Evolutionary conservation across 768 basidiomycete species (phyloP), one percentile per base, ranked within the genome.

Genomic region (Ephemerocybe angulata): DNA sequence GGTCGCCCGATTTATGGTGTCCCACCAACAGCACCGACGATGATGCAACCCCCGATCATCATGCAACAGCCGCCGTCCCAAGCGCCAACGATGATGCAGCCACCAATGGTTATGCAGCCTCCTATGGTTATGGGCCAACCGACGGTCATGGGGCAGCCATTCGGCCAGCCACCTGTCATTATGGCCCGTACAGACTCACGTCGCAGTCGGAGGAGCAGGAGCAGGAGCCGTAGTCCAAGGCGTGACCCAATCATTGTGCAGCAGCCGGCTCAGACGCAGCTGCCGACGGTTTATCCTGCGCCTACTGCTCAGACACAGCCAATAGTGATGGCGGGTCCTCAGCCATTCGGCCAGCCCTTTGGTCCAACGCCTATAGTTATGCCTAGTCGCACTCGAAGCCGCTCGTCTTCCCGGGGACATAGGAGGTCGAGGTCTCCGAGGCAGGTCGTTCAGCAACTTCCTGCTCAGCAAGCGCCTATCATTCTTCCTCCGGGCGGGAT

Each of bases 271-370:
- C 38, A 60, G n/a, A 42, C 55, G 22, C 27, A 48, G 21, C 19
- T 42, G 27, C 46, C 48, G n/a, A 38, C 53, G 21, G 41, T 60
- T 17, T 60, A 57, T 56, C 57, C 60, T 21, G 21, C 54, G 17
- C 52, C 60, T 21, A 19, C 49, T 15, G 25, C 57, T n/a, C 49
- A 48, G 8, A 41, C 60, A 12, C 40, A 53, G 8, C 58, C 58
- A 22, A 57, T 55, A 28, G 49, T 40, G 17, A n/a, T 50, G 11
- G n/a, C n/a, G n/a, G n/a, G n/a, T n/a, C n/a, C n/a, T n/a, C n/a
- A n/a, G n/a, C n/a, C n/a, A n/a, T n/a, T n/a, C n/a, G n/a, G n/a
- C n/a, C n/a, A n/a, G n/a, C n/a, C n/a, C n/a, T n/a, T n/a, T n/a
- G n/a, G n/a, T n/a, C n/a, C n/a, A n/a, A n/a, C n/a, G 10, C 42